These are phyloP conservation scores for Begonia peltatifolia DNA, from an alignment of 306 rosid species.

Conservation along the genomic window DNA sequence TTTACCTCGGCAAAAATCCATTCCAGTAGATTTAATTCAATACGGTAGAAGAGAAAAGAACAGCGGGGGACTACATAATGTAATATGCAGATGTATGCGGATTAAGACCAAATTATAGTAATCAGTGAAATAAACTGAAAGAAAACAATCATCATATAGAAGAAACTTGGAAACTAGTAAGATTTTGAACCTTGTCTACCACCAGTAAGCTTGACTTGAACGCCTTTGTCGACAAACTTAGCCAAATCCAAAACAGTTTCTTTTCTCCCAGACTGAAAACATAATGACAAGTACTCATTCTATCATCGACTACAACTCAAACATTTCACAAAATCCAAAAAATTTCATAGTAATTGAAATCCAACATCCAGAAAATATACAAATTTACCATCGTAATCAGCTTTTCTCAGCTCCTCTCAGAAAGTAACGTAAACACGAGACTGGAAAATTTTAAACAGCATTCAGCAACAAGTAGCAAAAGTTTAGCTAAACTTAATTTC, in stretches of 20 bases:
- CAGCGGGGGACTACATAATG: background rate
- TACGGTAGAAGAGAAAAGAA: background rate
- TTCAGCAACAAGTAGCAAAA: no score
- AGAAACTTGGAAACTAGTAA: background rate
- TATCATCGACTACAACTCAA: background rate
- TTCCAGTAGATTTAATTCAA: background rate
- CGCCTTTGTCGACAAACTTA: constrained; percentile 88
- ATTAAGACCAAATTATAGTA: no score
- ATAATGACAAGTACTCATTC: background rate
- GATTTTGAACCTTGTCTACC: constrained; percentile 58
- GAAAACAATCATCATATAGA: background rate
- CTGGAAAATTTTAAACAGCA: no score
- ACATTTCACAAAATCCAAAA: background rate
- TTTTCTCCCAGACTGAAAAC: constrained; percentile 50
- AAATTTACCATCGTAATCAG: constrained; percentile 18
- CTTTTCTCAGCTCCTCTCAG: constrained; percentile 8
- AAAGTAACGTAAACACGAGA: no score
- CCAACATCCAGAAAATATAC: background rate
- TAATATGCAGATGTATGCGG: background rate
- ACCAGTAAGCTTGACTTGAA: constrained; percentile 83
- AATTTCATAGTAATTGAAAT: no score
- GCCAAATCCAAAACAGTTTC: constrained; percentile 84
- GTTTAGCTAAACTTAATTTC: no score
- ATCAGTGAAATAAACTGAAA: no score
- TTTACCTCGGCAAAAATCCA: background rate